Evolutionary conservation across 257 asterid species (phyloP), one percentile per base, ranked within the genome.

Genomic region (Jaltomata sinuosa): DNA sequence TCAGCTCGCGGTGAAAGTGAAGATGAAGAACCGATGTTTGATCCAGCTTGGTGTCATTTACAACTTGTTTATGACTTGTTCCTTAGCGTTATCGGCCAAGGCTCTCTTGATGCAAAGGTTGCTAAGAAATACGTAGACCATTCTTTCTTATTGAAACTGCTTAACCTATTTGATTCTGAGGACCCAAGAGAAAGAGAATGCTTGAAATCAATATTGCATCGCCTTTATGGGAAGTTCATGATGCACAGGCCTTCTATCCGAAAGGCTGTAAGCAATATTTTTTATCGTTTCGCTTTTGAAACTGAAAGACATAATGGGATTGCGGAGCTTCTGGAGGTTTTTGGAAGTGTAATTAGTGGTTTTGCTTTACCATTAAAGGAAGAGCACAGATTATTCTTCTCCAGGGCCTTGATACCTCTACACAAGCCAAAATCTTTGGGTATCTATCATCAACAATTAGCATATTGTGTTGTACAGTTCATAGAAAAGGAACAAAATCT

Each of bases 41-140:
- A 89, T 85, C 92, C 92, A 38, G 90, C 92, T 38, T 89, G 92
- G 92, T 86, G 79, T 76, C 92, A 89, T 87, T 85, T 89, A 79
- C 92, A 89, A 72, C 92, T 89, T 57, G 92, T 89, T 27, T 89
- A 88, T 53, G 92, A 89, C 47, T 69, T 88, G 10, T 65, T 89
- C 69, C 92, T 88, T 59, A 87, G 87, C 25, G 47, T 84, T 32
- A 68, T 89, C 62, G 83, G 82, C 62, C 89, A 86, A 38, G 79
- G 85, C 57, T 84, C 83, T 55, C 87, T 88, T 8, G 89, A 89
- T 34, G 87, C 86, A 11, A 89, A 89, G 86, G 87, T 85, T 81
- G 92, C 92, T 1, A 89, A 88, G 81, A 89, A 89, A 42, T 86
- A 86, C 40, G 31, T 89, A 16, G 86, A 89, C 62, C 92, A 87